Base-by-base conservation (phyloP, 805 yeast species). In the Teunomyces gatunensis region DNA sequence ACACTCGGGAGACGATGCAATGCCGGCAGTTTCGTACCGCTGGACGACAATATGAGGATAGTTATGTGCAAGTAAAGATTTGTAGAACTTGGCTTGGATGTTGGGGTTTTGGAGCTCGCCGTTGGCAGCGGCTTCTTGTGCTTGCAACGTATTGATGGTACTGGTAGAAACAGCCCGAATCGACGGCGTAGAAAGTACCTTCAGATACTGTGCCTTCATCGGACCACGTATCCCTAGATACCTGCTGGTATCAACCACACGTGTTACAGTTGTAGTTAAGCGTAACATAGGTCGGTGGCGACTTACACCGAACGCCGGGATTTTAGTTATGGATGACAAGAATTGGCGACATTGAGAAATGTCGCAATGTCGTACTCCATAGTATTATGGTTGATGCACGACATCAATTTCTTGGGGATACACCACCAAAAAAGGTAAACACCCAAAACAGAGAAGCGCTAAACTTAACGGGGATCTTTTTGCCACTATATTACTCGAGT, bases 1-100 rank as follows among this genome's bases (percentile, higher is more conserved):
- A 70, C 97, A 87, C 53, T 87, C 95, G 2, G 81, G 77, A 47
- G 87, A 84, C 10, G 85, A 72, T 7, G 96, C 94, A 46, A 94
- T 88, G n/a, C 96, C 96, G 0, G 94, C 87, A 6, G 95, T 87
- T 65, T 95, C 98, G 64, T 80, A 95, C 50, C 99, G 79, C 48
- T 94, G 85, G n/a, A 92, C 89, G 5, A 94, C 96, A 46, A 92
- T 85, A 58, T 90, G 96, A n/a, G 99, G 98, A 63, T 89, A 94
- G 68, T 88, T 87, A 47, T 92, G 79, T 48, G 80, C 80, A 53
- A 94, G 66, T 42, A 94, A 73, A 11, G 82, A 75, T 52, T 79
- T 78, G 71, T 94, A 94, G 59, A 94, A 92, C 47, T 81, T 84
- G 1, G 95, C 91, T 69, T 94, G 99, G 5, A 80, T 73, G 3